Percentiles rank a stretch among this genome's conserved stretches.
Conservation (phyloP, 2,329 filamentous ascomycete genomes). For the Hymenoscyphus infarciens region DNA sequence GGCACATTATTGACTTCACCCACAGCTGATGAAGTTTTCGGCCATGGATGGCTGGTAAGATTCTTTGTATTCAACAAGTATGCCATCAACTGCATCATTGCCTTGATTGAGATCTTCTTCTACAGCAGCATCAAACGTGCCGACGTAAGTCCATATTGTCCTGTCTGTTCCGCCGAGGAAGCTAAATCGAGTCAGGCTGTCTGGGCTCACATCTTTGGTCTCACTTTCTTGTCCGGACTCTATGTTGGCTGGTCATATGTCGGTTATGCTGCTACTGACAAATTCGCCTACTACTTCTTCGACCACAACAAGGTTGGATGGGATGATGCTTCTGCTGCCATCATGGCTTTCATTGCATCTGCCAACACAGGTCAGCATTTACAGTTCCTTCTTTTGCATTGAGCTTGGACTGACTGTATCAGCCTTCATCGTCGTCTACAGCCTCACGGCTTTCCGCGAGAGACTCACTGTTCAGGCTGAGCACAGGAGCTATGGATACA, state of each 20-base stretch:
- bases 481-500: slow-evolving; percentile 23
- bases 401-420: slow-evolving; percentile 5
- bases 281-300: slow-evolving; percentile 34
- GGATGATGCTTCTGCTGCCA: slow-evolving; percentile 26
- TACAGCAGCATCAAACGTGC: slow-evolving; percentile 34
- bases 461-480: slow-evolving; percentile 21
- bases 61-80: slow-evolving; percentile 32
- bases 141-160: slow-evolving; percentile 25
- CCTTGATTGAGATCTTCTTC: slow-evolving; percentile 34
- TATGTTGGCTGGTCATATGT: slow-evolving; percentile 35
- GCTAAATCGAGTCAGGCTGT: slow-evolving; percentile 27
- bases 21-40: slow-evolving; percentile 25
- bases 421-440: slow-evolving; percentile 27
- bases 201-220: slow-evolving; percentile 24
- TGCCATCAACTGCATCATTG: slow-evolving; percentile 30
- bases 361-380: slow-evolving; percentile 26
- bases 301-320: slow-evolving; percentile 30
- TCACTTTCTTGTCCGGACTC: slow-evolving; percentile 23
- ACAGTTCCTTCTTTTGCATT: background rate
- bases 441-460: slow-evolving; percentile 26
- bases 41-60: slow-evolving; percentile 21
- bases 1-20: slow-evolving; percentile 12
- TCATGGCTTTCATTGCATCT: slow-evolving; percentile 23
- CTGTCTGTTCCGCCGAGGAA: background rate
- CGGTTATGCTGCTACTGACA: slow-evolving; percentile 28